Base-by-base conservation (phyloP, 352 stramenopile genomes). In the Globisporangium echinulatum region DNA sequence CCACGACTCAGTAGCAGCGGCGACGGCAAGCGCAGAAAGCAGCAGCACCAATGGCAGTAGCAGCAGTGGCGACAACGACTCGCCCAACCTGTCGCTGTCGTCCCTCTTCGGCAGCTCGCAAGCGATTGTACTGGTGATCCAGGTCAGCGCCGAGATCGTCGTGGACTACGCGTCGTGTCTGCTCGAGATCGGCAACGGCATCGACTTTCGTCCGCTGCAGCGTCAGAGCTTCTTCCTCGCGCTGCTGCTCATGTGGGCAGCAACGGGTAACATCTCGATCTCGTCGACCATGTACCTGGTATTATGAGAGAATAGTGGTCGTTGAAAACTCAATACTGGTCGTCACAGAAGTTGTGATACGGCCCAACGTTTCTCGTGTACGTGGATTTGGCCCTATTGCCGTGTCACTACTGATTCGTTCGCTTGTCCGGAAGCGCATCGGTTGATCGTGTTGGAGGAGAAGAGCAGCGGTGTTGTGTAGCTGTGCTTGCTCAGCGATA, bases 131-230 rank as follows among this genome's bases (percentile, higher is more conserved):
- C 36, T 73, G 11, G 38, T 10, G 3, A 49, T 64, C 37, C 66
- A 75, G 36, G 37, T 73, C 53, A 51, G 33, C 19, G 25, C 64
- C 0, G 59, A 71, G 33, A 38, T 69, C 10, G 9, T 74, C 15
- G 57, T 71, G 33, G 54, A 68, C 50, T 66, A 65, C 39, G 52
- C 72, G 37, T 63, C 59, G 19, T 71, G 59, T 36, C 33, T 65
- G 0, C 19, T 76, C 0, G 69, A 76, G 46, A 57, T 61, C 4
- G 54, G 49, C 6, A 58, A 67, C 19, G 55, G 61, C 7, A 55
- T 75, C 13, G 49, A 67, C 46, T 48, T 67, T 25, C 44, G 47
- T 43, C 62, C 55, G 19, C 43, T 68, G 13, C 56, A 64, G 25
- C 46, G 33, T 49, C 62, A 63, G 37, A 47, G 59, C 53, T 44